Base-by-base conservation (phyloP, 2,329 filamentous ascomycete genomes). In the Tetracladium maxilliforme region DNA sequence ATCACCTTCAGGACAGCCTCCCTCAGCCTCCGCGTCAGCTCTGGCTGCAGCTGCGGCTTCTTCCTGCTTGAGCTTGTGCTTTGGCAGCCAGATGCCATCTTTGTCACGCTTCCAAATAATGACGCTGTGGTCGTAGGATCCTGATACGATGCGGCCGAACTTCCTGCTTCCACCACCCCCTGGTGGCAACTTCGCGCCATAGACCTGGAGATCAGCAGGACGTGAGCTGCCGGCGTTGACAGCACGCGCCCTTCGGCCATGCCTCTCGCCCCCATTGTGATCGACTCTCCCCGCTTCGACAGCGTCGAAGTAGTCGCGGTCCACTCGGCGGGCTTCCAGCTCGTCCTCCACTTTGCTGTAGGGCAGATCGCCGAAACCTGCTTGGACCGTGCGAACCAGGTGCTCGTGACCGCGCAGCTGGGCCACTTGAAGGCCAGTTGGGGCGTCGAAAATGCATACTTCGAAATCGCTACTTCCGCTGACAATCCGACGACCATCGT, bases 401-500 rank as follows among this genome's bases (percentile, higher is more conserved):
- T 81, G 80, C 4, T 60, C 64, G 44, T 98, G 90, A 8, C 80
- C 80, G 25, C 74, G 65, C 7, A 98, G 61, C 42, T 80, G 87
- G 10, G 86, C 87, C 6, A 95, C 83, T 48, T 95, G 86, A 8
- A 90, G 74, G 4, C 80, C 79, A 0, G 83, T 84, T 22, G 70
- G 66, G 22, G 79, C 75, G 45, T 95, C 90, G 46, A 92, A 98
- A 12, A 98, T 90, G 37, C 90, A 84, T 16, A 98, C 83, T 20
- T 90, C 86, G 44, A 92, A 84, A 48, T 98, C 90, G 39, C 86
- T 94, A 48, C 86, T 94, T 4, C 90, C 90, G 39, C 83, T 94
- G 25, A 98, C 83, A 33, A 98, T 92, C 12, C 90, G 71, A 25
- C 82, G 73, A 14, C 83, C 84, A 45, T 98, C 90, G 43, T 90